A percentile compares a stretch with the other conserved stretches of the same genome.
phyloP scores from a whole-genome alignment of 148 eudicot genomes.

The Heliamphora exappendiculata region DNA sequence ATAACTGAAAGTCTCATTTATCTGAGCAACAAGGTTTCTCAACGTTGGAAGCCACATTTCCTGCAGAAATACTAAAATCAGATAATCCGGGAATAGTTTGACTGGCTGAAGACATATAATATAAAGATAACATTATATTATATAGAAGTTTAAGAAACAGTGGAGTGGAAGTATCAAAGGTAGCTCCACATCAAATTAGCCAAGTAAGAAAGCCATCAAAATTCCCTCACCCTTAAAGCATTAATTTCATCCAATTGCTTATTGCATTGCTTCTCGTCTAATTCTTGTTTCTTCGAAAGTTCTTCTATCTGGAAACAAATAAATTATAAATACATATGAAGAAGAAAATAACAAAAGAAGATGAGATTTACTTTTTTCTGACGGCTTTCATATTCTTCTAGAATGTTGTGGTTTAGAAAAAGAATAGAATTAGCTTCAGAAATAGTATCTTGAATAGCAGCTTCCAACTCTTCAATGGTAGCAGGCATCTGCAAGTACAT shows the following conservation, averaged over 20 bases:
- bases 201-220: neutral
- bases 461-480: conserved; percentile 84
- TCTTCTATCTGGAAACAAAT: conserved; percentile 50
- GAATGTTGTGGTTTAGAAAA: conserved; percentile 69
- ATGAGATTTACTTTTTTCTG: conserved; percentile 45
- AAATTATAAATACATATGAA: neutral
- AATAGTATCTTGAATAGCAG: conserved; percentile 68
- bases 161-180: neutral
- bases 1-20: conserved; percentile 76
- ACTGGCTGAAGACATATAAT: neutral
- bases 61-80: conserved; percentile 32
- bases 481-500: conserved; percentile 67
- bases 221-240: conserved; percentile 47
- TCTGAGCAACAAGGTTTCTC: conserved; percentile 67
- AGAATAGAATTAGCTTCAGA: conserved; percentile 74
- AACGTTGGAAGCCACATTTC: conserved; percentile 90
- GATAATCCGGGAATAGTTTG: neutral
- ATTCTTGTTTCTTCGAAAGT: conserved; percentile 43
- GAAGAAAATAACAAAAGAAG: conserved; percentile 1
- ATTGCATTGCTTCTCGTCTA: conserved; percentile 45
- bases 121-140: neutral
- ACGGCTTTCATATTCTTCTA: conserved; percentile 85
- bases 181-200: neutral
- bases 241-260: conserved; percentile 49
- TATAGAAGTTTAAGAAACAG: neutral